These are phyloP conservation scores for Jacaranda copaia DNA, from an alignment of 257 asterid genomes.

Conservation along the genomic window DNA sequence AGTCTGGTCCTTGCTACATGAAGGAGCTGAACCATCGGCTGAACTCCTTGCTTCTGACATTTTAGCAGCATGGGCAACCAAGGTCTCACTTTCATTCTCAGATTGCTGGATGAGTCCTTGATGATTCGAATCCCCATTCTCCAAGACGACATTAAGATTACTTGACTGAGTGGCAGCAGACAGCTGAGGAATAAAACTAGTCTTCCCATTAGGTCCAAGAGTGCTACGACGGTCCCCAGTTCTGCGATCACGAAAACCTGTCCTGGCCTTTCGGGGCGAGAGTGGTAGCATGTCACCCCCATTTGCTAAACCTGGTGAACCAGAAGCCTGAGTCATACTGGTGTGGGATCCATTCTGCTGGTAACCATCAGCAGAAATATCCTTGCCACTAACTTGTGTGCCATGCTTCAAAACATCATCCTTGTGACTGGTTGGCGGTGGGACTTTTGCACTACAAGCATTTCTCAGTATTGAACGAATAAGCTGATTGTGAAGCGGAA, in stretches of 20 bases:
- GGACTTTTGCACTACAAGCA: constrained; percentile 62
- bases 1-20: constrained; percentile 49
- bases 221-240: constrained; percentile 53
- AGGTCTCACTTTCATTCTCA: constrained; percentile 41
- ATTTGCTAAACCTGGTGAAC: constrained; percentile 52
- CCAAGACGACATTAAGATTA: constrained; percentile 41
- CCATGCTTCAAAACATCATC: constrained; percentile 44
- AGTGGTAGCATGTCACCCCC: constrained; percentile 56
- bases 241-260: constrained; percentile 50
- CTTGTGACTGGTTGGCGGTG: constrained; percentile 50
- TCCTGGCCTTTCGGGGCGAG: constrained; percentile 71
- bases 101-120: constrained; percentile 37
- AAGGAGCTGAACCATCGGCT: constrained; percentile 53
- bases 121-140: constrained; percentile 49
- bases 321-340: constrained; percentile 38
- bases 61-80: constrained; percentile 32
- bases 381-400: constrained; percentile 39
- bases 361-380: constrained; percentile 39
- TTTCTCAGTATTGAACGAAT: constrained; percentile 66
- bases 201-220: constrained; percentile 55
- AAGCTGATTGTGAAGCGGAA: constrained; percentile 73
- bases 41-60: constrained; percentile 47
- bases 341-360: constrained; percentile 54
- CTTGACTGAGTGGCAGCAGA: constrained; percentile 38
- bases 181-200: constrained; percentile 38